Percentiles rank a stretch among this genome's conserved stretches.
phyloP scores from a whole-genome alignment of 805 yeast genomes.

The Wickerhamiella sergipiensis region DNA sequence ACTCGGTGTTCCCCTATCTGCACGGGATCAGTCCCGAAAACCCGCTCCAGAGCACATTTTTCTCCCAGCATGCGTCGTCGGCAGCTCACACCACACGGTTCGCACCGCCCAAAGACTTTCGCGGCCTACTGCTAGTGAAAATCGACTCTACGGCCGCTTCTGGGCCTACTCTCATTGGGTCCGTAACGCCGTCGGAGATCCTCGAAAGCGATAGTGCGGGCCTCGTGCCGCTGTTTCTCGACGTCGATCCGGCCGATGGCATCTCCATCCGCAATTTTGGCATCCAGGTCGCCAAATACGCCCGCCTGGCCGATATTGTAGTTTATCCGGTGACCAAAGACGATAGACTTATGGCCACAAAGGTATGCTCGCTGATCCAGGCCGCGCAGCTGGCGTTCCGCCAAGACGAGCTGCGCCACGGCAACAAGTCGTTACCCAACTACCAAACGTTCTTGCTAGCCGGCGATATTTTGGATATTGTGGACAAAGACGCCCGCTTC shows the following conservation, averaged over 20 bases:
- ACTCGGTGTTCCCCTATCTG: constrained; percentile 74
- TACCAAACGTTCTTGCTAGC: not conserved
- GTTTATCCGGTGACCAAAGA: constrained; percentile 23
- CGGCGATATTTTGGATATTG: not conserved
- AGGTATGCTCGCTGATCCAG: not conserved
- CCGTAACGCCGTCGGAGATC: constrained; percentile 4
- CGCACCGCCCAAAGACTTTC: constrained; percentile 11
- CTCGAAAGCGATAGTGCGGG: not conserved
- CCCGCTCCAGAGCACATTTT: constrained; percentile 38
- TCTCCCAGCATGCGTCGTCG: constrained; percentile 1
- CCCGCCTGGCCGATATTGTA: constrained; percentile 58
- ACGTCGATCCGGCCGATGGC: constrained; percentile 55
- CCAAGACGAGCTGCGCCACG: not conserved
- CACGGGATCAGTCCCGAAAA: constrained; percentile 59
- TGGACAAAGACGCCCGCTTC: not conserved
- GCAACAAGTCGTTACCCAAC: not conserved
- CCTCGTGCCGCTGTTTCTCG: constrained; percentile 39
- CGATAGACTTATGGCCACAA: not conserved
- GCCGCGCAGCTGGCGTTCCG: not conserved
- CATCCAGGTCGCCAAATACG: constrained; percentile 69
- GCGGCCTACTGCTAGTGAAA: constrained; percentile 19
- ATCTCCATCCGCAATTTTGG: constrained; percentile 73
- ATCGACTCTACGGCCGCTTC: constrained; percentile 14
- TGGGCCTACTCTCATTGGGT: not conserved
- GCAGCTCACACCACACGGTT: constrained; percentile 9